Evolutionary conservation across 2,329 filamentous ascomycete genomes (phyloP), one percentile per base, ranked within the genome.

Genomic region (Coccinonectria pachysandricola): DNA sequence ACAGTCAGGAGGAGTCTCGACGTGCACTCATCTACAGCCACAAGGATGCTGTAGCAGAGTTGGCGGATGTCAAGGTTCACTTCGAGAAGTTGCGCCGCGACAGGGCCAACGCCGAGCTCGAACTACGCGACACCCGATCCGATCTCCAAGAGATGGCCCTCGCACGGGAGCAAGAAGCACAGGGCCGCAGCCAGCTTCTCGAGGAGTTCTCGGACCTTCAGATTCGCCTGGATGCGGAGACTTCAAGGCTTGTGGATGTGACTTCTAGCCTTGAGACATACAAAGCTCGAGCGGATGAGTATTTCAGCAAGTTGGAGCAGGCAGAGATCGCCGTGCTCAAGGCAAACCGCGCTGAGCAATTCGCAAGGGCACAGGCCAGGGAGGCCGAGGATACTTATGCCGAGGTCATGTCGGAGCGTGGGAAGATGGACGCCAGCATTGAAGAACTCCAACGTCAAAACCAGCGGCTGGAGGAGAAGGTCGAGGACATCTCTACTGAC

Each of bases 301-400:
- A 98, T 56, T 98, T 95, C 58, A 82, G 76, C 62, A 95, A 94
- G 57, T 73, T 98, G 12, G 88, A 98, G 54, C 88, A 96, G 50
- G 91, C 91, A 10, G 88, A 98, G 54, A 92, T 96, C 40, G 78
- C 87, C 1, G 87, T 96, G 11, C 71, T 98, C 37, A 95, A 95
- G 54, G 88, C 88, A 10, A 79, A 72, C 34, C 75, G 88, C 13
- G 88, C 91, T 0, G 88, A 96, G 56, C 85, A 94, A 44, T 95
- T 96, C 52, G 88, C 88, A 30, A 92, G 84, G 55, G 68, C 81
- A 1, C 88, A 95, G 50, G 82, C 84, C 7, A 79, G 75, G 46
- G 88, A 98, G 57, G 81, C 86, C 0, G 91, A 96, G 48, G 87
- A 96, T 32, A 86, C 78, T 5, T 94, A 80, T 45, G 86, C 84